A percentile compares a stretch with the other conserved stretches of the same genome.
These are phyloP conservation scores for Tetratostichococcus sp. DNA, from an alignment of 139 green algal species.

Conservation along the genomic window DNA sequence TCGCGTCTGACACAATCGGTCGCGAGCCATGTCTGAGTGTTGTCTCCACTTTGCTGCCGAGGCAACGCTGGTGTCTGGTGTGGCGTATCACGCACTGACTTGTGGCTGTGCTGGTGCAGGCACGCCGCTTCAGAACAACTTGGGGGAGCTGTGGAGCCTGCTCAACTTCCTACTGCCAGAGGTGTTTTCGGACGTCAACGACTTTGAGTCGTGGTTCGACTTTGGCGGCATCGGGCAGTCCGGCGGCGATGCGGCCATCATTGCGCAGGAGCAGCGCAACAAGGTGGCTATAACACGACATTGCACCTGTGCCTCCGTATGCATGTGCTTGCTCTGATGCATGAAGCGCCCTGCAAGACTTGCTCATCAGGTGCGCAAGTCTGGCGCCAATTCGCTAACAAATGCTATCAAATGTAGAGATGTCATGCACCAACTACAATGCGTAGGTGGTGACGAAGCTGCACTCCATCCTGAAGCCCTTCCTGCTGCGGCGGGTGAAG, in stretches of 20 bases:
- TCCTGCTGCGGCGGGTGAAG: slow-evolving; percentile 90
- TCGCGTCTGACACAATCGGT: too few species aligned
- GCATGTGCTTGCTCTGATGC: too few species aligned
- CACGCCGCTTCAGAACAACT: slow-evolving; percentile 98
- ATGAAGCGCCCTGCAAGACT: too few species aligned
- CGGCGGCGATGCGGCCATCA: slow-evolving; percentile 42
- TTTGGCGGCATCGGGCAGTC: slow-evolving; percentile 46
- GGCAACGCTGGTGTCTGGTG: not conserved
- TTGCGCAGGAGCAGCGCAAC: slow-evolving; percentile 72
- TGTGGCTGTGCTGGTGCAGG: slow-evolving; percentile 53
- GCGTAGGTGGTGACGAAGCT: slow-evolving; percentile 70
- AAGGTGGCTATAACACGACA: slow-evolving; percentile 24
- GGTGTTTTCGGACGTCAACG: slow-evolving; percentile 73
- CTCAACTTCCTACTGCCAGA: slow-evolving; percentile 98
- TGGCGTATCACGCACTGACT: too few species aligned
- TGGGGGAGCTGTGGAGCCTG: slow-evolving; percentile 94
- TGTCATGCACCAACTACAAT: not conserved
- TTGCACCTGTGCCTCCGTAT: too few species aligned
- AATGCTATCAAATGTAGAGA: too few species aligned
- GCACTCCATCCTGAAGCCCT: slow-evolving; percentile 87
- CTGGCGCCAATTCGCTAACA: too few species aligned
- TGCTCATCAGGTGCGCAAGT: too few species aligned
- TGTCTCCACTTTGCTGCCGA: too few species aligned
- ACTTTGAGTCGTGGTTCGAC: slow-evolving; percentile 94
- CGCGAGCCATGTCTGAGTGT: too few species aligned